A percentile compares a stretch with the other conserved stretches of the same genome.
Evolutionary conservation across 148 eudicot species (phyloP).

Genomic region (Linanthus parryae): DNA sequence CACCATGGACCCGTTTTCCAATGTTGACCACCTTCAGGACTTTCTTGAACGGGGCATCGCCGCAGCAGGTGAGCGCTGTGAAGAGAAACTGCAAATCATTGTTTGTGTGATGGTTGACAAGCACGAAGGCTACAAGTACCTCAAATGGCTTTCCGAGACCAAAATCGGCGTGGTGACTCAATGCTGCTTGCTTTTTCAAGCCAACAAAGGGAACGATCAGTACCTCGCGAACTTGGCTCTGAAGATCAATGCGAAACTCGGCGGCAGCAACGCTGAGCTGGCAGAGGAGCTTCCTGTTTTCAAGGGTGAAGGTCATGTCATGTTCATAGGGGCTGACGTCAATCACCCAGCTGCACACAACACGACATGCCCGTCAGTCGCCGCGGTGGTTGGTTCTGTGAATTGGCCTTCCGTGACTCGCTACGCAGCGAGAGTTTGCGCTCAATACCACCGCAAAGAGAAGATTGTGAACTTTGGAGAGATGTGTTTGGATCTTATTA

Average conservation of each 20-base stretch:
- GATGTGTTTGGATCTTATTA: slow-evolving; percentile 32
- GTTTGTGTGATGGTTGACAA: slow-evolving; percentile 47
- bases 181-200: slow-evolving; percentile 47
- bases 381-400: slow-evolving; percentile 45
- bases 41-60: slow-evolving; percentile 22
- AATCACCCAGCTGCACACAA: slow-evolving; percentile 40
- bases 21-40: slow-evolving; percentile 14
- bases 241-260: slow-evolving; percentile 81
- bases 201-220: slow-evolving; percentile 40
- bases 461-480: slow-evolving; percentile 34
- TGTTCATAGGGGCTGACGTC: slow-evolving; percentile 59
- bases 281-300: slow-evolving; percentile 29
- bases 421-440: slow-evolving; percentile 35
- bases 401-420: slow-evolving; percentile 51
- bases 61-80: slow-evolving; percentile 2
- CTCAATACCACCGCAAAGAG: slow-evolving; percentile 30
- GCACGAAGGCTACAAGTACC: slow-evolving; percentile 42
- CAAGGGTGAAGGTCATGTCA: slow-evolving; percentile 27
- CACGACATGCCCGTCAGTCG: slow-evolving; percentile 29
- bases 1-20: slow-evolving; percentile 24
- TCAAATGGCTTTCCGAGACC: slow-evolving; percentile 69
- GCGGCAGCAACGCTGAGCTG: slow-evolving; percentile 68
- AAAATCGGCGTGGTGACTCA: slow-evolving; percentile 65
- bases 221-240: slow-evolving; percentile 64
- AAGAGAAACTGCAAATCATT: slow-evolving; percentile 39